A percentile compares a stretch with the other conserved stretches of the same genome.
These are phyloP conservation scores for Verticillium tricorpus DNA, from an alignment of 2,329 filamentous ascomycete species.

Conservation along the genomic window DNA sequence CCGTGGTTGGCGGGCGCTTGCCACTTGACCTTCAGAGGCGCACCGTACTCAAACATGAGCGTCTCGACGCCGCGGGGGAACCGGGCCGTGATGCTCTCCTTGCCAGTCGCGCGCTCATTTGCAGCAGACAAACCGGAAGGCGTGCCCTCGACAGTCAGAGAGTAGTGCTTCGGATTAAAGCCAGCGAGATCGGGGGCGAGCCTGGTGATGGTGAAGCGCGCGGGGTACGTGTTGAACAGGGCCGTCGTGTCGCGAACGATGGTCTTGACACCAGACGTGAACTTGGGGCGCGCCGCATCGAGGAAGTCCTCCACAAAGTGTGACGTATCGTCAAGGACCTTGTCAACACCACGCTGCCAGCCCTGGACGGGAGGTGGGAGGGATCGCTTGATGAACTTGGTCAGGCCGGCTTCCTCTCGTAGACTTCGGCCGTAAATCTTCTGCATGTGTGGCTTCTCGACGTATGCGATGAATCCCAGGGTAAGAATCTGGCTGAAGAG, in stretches of 20 bases:
- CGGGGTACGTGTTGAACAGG: conserved; percentile 84
- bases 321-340: conserved; percentile 77
- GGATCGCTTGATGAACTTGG: conserved; percentile 83
- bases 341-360: conserved; percentile 83
- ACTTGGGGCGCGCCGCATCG: conserved; percentile 77
- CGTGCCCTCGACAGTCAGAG: conserved; percentile 67
- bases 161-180: conserved; percentile 75
- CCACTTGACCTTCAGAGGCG: conserved; percentile 88
- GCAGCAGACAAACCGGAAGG: conserved; percentile 43
- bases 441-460: conserved; percentile 97
- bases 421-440: conserved; percentile 88
- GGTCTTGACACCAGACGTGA: conserved; percentile 79
- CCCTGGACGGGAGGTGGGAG: conserved; percentile 78
- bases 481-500: conserved; percentile 81
- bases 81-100: conserved; percentile 67
- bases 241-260: conserved; percentile 85
- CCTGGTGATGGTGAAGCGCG: conserved; percentile 76
- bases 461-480: conserved; percentile 82
- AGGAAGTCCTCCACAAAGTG: conserved; percentile 90
- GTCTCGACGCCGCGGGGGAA: conserved; percentile 69
- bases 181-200: conserved; percentile 77
- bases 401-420: conserved; percentile 82
- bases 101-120: conserved; percentile 60
- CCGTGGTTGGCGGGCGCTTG: conserved; percentile 81
- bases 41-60: conserved; percentile 79